phyloP scores from a whole-genome alignment of 495 filamentous ascomycete genomes.

The Terfezia claveryi region DNA sequence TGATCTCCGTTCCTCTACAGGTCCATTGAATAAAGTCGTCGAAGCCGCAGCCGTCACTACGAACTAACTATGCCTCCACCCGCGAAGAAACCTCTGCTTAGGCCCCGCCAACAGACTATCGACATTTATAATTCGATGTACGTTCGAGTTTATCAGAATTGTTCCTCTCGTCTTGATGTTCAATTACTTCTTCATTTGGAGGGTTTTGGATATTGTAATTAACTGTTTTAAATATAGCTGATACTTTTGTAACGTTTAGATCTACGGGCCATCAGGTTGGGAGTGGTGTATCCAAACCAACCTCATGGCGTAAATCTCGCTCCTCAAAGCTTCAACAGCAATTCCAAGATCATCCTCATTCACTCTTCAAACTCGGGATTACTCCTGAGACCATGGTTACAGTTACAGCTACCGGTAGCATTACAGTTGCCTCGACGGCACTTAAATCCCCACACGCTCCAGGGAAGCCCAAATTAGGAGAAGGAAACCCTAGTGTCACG shows the following conservation, averaged over 20 bases:
- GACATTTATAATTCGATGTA: slow-evolving; percentile 12
- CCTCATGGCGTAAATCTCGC: slow-evolving; percentile 9
- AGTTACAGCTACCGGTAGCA: too few relatives aligned
- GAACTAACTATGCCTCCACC: too few relatives aligned
- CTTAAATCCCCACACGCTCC: too few relatives aligned
- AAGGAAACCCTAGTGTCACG: not conserved
- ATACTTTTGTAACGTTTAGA: not conserved
- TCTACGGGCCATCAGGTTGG: slow-evolving; percentile 18
- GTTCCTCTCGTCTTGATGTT: not conserved
- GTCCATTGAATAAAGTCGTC: too few relatives aligned
- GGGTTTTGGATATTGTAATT: too few relatives aligned
- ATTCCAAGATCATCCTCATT: slow-evolving; percentile 5
- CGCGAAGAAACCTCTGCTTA: not conserved
- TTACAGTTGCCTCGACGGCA: too few relatives aligned
- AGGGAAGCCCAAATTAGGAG: too few relatives aligned
- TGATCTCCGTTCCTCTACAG: too few relatives aligned
- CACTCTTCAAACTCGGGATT: not conserved
- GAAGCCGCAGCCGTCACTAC: too few relatives aligned
- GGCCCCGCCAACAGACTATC: slow-evolving; percentile 3
- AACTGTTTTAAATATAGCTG: too few relatives aligned
- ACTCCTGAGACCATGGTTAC: too few relatives aligned
- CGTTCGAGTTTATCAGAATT: not conserved
- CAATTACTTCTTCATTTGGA: too few relatives aligned
- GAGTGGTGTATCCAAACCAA: slow-evolving; percentile 9
- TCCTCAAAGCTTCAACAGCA: slow-evolving; percentile 13